Conservation (phyloP, 305 asterid genomes). For the Fraxinus nigra region DNA sequence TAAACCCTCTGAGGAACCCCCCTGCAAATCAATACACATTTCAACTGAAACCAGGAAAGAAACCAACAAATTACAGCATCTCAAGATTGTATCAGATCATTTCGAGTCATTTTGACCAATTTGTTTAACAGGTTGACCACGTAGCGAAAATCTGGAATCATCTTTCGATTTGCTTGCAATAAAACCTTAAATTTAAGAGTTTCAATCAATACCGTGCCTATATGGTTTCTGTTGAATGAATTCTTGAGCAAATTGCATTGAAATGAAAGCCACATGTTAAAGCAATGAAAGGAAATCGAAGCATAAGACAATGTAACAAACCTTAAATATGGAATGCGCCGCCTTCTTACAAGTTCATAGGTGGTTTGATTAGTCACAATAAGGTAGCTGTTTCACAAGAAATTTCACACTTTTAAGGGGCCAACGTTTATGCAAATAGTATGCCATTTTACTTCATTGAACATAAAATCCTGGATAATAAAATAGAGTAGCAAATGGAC, state of each 20-base stretch:
- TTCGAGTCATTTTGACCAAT: not conserved
- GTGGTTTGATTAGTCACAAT: conserved; percentile 90
- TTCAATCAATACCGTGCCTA: not conserved
- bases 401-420: conserved; percentile 19
- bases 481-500: conserved; percentile 1
- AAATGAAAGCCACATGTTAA: not conserved
- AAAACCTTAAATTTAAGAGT: not conserved
- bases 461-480: conserved; percentile 2
- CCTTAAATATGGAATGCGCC: conserved; percentile 83
- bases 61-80: too few species aligned
- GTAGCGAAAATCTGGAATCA: not conserved
- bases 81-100: too few species aligned
- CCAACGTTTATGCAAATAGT: not conserved
- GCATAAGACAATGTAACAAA: conserved; percentile 28
- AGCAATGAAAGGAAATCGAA: conserved; percentile 2
- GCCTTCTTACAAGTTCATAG: conserved; percentile 83
- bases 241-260: not conserved
- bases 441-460: not conserved
- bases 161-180: not conserved
- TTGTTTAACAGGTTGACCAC: not conserved
- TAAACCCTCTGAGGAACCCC: conserved; percentile 80
- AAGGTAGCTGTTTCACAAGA: conserved; percentile 65
- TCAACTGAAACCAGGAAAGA: not conserved
- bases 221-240: not conserved
- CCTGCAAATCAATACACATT: conserved; percentile 45